Base-by-base conservation (phyloP, 1,139 yeast genomes). In the Trichomonascaceae sp. region DNA sequence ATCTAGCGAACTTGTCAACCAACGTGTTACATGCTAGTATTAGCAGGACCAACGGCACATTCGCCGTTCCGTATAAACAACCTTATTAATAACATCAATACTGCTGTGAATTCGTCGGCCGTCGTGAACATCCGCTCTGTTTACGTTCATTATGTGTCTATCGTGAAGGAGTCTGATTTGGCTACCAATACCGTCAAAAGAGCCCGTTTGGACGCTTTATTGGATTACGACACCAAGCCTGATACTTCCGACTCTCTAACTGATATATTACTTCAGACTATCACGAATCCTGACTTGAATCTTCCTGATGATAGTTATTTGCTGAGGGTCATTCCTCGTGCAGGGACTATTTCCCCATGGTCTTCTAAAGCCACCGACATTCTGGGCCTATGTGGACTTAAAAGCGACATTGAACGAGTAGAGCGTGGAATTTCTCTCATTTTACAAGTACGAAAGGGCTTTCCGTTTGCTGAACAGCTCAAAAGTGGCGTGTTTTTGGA, bases 301-400 rank as follows among this genome's bases (percentile, higher is more conserved):
- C 68, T 80, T 54, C 83, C 75, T 44, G 72, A 75, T 17, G 82
- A 84, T 66, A 72, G 82, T 41, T 80, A 81, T 59, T 74, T 90
- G 63, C 73, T 93, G 53, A 80, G 95, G 68, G 79, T 95, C 54
- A 78, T 91, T 56, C 99, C 99, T 49, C 83, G 99, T 70, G 78
- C 93, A 9, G 99, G 99, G 57, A 93, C 99, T 22, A 90, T 93
- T 61, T 91, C 98, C 24, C 99, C 99, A 38, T 95, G 99, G 99
- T 89, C 97, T 17, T 91, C 99, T 17, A 95, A 95, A 74, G 99
- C 99, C 41, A 91, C 99, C 48, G 93, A 93, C 71, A 95, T 95
- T 62, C 81, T 95, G 51, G 82, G 83, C 56, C 95, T 87, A 52
- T 89, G 97, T 74, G 97, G 97, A 6, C 78, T 93, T 57, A 79